These are phyloP conservation scores for Plasmodium berghei DNA, from an alignment of 169 alveolate species.

Conservation along the genomic window DNA sequence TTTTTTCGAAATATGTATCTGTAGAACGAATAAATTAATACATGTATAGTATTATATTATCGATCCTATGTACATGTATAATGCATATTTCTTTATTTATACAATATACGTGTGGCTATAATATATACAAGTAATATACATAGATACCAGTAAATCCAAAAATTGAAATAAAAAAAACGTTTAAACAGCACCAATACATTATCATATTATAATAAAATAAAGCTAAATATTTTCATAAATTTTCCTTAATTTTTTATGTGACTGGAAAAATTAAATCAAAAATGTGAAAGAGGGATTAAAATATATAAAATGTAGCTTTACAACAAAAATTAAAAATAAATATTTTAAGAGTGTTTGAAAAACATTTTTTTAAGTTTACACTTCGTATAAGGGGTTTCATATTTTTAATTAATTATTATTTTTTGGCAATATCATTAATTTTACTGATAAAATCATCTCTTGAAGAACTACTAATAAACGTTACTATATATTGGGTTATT, in stretches of 20 bases:
- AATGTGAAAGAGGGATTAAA: neutral
- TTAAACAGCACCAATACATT: slow-evolving; percentile 5
- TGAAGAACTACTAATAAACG: slow-evolving; percentile 46
- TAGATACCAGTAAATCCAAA: slow-evolving; percentile 5
- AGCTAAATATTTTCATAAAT: neutral
- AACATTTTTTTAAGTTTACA: too few species aligned
- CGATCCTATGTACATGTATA: slow-evolving; percentile 3
- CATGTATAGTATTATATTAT: too few species aligned
- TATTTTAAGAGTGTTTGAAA: neutral
- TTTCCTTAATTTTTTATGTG: neutral
- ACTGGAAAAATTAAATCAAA: neutral
- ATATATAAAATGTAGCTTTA: neutral
- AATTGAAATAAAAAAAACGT: slow-evolving; percentile 24
- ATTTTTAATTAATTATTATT: neutral
- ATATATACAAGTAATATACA: slow-evolving; percentile 11
- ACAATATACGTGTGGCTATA: neutral
- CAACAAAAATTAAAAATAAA: neutral
- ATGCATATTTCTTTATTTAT: neutral
- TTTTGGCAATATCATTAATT: slow-evolving; percentile 22
- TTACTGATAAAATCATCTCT: slow-evolving; percentile 65
- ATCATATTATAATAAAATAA: neutral
- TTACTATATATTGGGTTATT: slow-evolving; percentile 55
- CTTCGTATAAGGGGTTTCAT: too few species aligned
- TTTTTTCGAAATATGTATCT: too few species aligned
- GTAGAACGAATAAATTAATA: too few species aligned